Evolutionary conservation across 208 protist genomes (phyloP).

Genomic region (Leishmania guyanensis): DNA sequence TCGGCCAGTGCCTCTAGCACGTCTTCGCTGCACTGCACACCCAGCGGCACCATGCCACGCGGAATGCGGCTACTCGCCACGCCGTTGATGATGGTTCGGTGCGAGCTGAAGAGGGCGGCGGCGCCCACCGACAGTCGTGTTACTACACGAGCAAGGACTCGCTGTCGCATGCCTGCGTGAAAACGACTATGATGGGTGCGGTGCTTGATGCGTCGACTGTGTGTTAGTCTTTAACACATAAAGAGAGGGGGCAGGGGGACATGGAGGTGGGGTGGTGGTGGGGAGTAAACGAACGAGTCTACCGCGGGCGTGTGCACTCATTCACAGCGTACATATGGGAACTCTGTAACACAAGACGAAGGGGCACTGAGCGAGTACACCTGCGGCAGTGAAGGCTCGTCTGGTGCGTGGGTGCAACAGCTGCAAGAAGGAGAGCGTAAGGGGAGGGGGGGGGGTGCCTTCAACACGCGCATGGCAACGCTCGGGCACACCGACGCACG

Average conservation of each 20-base stretch:
- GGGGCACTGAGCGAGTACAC: neutral
- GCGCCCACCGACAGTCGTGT: neutral
- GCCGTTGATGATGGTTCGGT: constrained; percentile 33
- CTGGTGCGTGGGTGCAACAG: neutral
- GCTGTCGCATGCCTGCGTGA: constrained; percentile 6
- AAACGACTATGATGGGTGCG: neutral
- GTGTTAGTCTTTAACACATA: neutral
- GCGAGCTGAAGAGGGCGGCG: constrained; percentile 7
- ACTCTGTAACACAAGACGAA: neutral
- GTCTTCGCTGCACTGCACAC: constrained; percentile 43
- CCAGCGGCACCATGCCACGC: constrained; percentile 47
- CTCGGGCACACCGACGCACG: neutral
- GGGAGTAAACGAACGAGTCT: neutral
- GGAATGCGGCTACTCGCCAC: constrained; percentile 48
- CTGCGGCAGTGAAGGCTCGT: neutral
- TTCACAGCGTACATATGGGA: neutral
- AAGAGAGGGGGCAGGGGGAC: neutral
- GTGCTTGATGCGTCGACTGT: no score
- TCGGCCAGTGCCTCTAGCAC: constrained; percentile 68
- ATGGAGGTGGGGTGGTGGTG: neutral
- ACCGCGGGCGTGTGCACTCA: neutral
- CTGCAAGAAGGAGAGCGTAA: neutral
- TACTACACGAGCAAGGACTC: neutral
- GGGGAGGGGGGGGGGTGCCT: neutral
- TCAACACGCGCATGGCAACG: neutral